Conservation (phyloP, 352 stramenopile species). For the Globisporangium lucens region DNA sequence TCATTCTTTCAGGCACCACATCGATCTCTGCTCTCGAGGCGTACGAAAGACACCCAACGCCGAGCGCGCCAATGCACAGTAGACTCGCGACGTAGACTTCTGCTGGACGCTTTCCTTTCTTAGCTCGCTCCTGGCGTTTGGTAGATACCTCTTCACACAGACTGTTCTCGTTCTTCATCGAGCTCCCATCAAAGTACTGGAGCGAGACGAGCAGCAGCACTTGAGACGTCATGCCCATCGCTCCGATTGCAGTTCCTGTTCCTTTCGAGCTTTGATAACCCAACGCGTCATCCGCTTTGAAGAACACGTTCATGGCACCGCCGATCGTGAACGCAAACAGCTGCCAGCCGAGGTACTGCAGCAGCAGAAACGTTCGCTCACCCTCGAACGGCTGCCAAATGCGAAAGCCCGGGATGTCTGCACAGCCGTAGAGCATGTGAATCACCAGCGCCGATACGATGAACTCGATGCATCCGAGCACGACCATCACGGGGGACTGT, state of each 20-base stretch:
- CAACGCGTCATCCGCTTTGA: constrained; percentile 18
- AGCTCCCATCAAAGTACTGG: constrained; percentile 33
- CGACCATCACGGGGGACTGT: constrained; percentile 33
- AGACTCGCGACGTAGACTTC: constrained; percentile 38
- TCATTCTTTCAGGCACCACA: not conserved
- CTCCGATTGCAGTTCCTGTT: constrained; percentile 31
- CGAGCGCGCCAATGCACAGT: constrained; percentile 27
- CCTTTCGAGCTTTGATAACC: constrained; percentile 20
- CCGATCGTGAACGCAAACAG: constrained; percentile 44
- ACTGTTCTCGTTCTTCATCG: not conserved
- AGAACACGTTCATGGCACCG: constrained; percentile 34
- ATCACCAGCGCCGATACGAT: constrained; percentile 41
- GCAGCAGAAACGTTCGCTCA: constrained; percentile 45
- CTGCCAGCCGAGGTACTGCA: constrained; percentile 62
- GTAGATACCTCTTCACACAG: too few relatives aligned
- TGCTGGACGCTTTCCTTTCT: constrained; percentile 12
- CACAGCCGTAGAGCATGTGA: constrained; percentile 47
- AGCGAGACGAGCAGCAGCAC: constrained; percentile 45
- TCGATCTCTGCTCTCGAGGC: constrained; percentile 3
- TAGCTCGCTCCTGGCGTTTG: not conserved
- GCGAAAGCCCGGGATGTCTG: constrained; percentile 42
- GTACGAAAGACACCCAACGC: constrained; percentile 27
- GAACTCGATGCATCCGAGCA: constrained; percentile 36
- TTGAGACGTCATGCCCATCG: constrained; percentile 48
- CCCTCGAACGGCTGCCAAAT: constrained; percentile 61